Conservation (phyloP, 2,329 filamentous ascomycete genomes). For the Aspergillus sp. region DNA sequence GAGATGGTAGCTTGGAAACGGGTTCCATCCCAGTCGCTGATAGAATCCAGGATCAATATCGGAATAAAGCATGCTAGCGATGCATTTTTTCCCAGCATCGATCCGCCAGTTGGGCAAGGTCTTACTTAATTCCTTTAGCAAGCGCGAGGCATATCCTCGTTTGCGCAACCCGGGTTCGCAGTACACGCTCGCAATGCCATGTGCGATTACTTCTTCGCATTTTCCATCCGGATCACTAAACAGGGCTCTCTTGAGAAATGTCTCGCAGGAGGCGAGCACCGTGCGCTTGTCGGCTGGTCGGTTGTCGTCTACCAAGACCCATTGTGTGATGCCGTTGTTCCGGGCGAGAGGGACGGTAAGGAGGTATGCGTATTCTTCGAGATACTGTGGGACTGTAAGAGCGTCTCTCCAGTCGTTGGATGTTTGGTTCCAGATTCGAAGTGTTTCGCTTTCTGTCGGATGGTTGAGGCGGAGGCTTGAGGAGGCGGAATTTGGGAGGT, state of each 20-base stretch:
- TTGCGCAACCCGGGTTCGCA: slow-evolving; percentile 24
- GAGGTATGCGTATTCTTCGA: slow-evolving; percentile 64
- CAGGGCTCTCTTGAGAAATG: slow-evolving; percentile 63
- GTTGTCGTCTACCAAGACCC: slow-evolving; percentile 63
- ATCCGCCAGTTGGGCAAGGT: slow-evolving; percentile 25
- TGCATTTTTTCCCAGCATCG: slow-evolving; percentile 5
- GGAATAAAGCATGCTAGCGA: slow-evolving; percentile 30
- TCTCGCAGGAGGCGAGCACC: slow-evolving; percentile 68
- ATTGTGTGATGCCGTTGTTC: slow-evolving; percentile 63
- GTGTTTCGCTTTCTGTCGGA: slow-evolving; percentile 62
- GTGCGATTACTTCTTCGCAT: slow-evolving; percentile 30
- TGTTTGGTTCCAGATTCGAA: slow-evolving; percentile 60
- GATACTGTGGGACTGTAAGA: slow-evolving; percentile 60
- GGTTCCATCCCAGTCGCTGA: slow-evolving; percentile 25
- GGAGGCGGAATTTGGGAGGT: slow-evolving; percentile 17
- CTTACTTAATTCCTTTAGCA: slow-evolving; percentile 26
- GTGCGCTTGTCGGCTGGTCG: slow-evolving; percentile 51
- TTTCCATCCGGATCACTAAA: slow-evolving; percentile 43
- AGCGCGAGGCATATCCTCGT: slow-evolving; percentile 28
- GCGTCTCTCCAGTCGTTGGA: slow-evolving; percentile 64
- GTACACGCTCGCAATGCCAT: slow-evolving; percentile 32
- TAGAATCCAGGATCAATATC: slow-evolving; percentile 31
- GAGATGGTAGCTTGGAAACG: slow-evolving; percentile 25
- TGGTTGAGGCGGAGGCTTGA: slow-evolving; percentile 50
- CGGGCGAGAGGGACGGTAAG: slow-evolving; percentile 62